Conservation (phyloP, 345 rosid genomes). For the Dipteronia sinensis region DNA sequence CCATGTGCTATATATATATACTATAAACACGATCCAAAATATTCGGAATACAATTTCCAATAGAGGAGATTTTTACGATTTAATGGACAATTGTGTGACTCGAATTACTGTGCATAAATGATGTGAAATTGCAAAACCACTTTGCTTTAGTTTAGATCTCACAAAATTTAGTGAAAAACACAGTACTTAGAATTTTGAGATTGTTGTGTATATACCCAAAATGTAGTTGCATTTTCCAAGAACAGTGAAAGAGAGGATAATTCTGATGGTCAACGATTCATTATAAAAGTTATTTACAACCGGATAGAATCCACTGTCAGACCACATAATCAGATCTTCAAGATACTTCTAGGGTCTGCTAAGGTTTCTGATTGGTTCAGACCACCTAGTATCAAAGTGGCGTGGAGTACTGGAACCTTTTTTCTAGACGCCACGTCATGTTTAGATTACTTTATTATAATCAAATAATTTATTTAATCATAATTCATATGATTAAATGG, state of each 20-base stretch:
- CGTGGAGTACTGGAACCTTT: neutral
- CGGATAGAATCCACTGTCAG: conserved; percentile 1
- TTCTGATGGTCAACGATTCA: conserved; percentile 14
- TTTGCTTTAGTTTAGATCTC: too few relatives aligned
- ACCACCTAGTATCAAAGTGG: neutral
- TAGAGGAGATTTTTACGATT: too few relatives aligned
- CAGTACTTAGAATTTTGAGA: neutral
- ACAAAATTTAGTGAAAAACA: neutral
- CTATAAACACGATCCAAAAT: too few relatives aligned
- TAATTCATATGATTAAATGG: too few relatives aligned
- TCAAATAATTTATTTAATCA: too few relatives aligned
- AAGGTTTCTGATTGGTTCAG: neutral
- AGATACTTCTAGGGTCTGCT: neutral
- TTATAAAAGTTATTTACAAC: neutral
- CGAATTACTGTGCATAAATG: too few relatives aligned
- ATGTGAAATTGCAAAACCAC: too few relatives aligned
- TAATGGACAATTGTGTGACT: too few relatives aligned
- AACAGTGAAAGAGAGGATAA: neutral
- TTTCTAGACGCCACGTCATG: neutral
- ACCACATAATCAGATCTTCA: neutral
- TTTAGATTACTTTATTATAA: too few relatives aligned
- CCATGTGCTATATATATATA: too few relatives aligned
- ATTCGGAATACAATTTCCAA: too few relatives aligned
- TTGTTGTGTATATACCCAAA: neutral
- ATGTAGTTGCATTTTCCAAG: neutral